These are phyloP conservation scores for Populus nigra DNA, from an alignment of 345 rosid genomes.

Conservation along the genomic window DNA sequence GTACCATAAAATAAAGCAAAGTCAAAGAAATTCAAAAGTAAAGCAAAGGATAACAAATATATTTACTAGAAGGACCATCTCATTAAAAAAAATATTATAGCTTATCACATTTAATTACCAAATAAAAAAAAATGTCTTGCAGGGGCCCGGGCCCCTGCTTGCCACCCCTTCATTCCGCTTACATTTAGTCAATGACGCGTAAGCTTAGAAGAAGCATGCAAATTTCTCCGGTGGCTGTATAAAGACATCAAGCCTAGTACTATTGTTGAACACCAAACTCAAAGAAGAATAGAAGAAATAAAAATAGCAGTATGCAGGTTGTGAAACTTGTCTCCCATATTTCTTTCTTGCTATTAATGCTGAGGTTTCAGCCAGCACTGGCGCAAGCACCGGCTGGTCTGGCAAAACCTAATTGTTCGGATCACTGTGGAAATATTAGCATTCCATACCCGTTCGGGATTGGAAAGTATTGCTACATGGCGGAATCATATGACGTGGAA, in stretches of 20 bases:
- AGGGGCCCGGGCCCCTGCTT: too few species aligned
- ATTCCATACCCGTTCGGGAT: background rate
- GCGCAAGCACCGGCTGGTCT: background rate
- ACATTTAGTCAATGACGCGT: too few species aligned
- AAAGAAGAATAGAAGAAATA: background rate
- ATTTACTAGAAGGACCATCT: too few species aligned
- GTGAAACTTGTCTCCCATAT: background rate
- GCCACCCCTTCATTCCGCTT: too few species aligned
- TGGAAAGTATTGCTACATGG: background rate
- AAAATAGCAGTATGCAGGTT: background rate
- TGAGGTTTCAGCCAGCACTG: background rate
- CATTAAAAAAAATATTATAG: too few species aligned
- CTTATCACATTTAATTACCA: too few species aligned
- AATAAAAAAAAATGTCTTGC: too few species aligned
- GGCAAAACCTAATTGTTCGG: background rate
- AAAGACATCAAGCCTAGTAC: background rate
- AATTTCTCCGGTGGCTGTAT: too few species aligned
- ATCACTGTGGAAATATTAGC: background rate
- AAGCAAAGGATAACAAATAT: too few species aligned
- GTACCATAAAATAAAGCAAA: too few species aligned
- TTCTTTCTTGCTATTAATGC: background rate
- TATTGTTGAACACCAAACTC: background rate
- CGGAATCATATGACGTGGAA: background rate
- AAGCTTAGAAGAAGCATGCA: too few species aligned
- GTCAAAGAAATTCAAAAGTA: too few species aligned